Evolutionary conservation across 225 moss, liverwort and hornwort genomes (phyloP).

Genomic region (Ulota crispa): DNA sequence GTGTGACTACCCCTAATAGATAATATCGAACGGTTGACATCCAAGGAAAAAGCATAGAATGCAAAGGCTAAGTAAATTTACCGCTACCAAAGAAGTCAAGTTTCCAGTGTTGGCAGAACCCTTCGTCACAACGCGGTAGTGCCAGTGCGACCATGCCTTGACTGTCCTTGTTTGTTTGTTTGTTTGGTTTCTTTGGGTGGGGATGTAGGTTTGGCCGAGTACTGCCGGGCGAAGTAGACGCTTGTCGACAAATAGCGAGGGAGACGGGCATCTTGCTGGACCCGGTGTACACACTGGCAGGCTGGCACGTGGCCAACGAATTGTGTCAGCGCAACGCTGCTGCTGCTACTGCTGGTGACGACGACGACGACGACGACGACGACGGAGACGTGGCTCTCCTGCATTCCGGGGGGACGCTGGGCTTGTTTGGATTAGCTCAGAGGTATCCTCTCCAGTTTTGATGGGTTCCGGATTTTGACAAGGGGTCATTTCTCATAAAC

Average conservation of each 20-base stretch:
- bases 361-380: background rate
- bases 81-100: too few relatives aligned
- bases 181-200: background rate
- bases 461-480: background rate
- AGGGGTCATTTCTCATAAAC: too few relatives aligned
- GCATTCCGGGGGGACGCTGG: constrained; percentile 92
- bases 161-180: background rate
- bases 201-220: constrained; percentile 73
- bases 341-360: too few relatives aligned
- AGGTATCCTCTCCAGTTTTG: constrained; percentile 37
- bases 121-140: too few relatives aligned
- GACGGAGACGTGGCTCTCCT: constrained; percentile 50
- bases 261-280: constrained; percentile 84
- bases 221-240: constrained; percentile 65
- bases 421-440: constrained; percentile 47
- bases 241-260: constrained; percentile 64
- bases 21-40: too few relatives aligned
- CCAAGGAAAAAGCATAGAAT: too few relatives aligned
- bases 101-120: too few relatives aligned
- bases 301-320: constrained; percentile 24
- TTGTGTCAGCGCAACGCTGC: constrained; percentile 24
- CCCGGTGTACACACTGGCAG: constrained; percentile 30
- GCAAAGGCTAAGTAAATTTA: too few relatives aligned
- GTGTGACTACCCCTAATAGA: too few relatives aligned
- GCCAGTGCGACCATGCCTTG: too few relatives aligned